These are phyloP conservation scores for Lophiotrema nucula DNA, from an alignment of 495 filamentous ascomycete genomes.

Conservation along the genomic window DNA sequence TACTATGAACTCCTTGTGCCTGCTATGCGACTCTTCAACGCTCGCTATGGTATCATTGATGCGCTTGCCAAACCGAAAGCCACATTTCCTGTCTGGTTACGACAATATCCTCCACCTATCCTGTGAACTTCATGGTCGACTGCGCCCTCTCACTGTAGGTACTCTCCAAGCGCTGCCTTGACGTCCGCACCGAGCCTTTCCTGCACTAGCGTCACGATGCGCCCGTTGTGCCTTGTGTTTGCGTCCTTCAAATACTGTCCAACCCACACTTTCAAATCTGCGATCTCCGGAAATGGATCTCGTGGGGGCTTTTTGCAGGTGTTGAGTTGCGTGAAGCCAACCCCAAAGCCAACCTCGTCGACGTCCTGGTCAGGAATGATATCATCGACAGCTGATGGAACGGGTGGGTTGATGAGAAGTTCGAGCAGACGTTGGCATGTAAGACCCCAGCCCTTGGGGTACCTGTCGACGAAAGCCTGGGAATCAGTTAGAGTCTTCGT, in stretches of 20 bases:
- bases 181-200: conserved; percentile 59
- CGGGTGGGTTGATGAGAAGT: conserved; percentile 82
- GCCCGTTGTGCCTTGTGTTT: conserved; percentile 54
- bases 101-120: not conserved
- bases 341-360: conserved; percentile 90
- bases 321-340: conserved; percentile 87
- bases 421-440: conserved; percentile 84
- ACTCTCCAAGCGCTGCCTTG: conserved; percentile 53
- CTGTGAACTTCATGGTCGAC: no score
- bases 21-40: no score
- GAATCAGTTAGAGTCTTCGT: conserved; percentile 87
- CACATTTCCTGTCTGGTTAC: not conserved
- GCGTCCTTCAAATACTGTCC: conserved; percentile 65
- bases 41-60: not conserved
- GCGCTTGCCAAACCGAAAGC: not conserved
- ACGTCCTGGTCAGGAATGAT: conserved; percentile 79
- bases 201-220: conserved; percentile 56
- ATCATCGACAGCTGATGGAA: conserved; percentile 65
- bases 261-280: conserved; percentile 78
- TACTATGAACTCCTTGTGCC: no score
- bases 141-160: no score
- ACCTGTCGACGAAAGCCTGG: conserved; percentile 68
- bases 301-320: conserved; percentile 69
- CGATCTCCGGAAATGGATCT: conserved; percentile 80
- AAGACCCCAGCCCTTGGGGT: conserved; percentile 83